Evolutionary conservation across 495 filamentous ascomycete genomes (phyloP), one percentile per base, ranked within the genome.

Genomic region (Aspergillus ostianus): DNA sequence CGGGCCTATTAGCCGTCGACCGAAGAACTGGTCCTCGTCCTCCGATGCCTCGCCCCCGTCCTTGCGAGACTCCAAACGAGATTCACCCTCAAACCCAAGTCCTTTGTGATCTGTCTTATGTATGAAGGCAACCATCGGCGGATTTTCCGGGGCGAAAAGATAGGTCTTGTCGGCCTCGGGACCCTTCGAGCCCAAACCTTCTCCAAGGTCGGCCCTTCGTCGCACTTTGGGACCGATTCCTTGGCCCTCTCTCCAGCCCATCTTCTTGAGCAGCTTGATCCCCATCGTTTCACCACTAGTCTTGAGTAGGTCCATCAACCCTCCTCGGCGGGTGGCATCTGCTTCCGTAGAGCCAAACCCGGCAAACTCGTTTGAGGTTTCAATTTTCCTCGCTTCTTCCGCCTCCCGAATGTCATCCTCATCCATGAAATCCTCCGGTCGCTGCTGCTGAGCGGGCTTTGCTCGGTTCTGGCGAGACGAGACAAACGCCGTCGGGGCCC

Each of bases 231-330:
- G 92, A 3, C 94, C 95, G 53, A 98, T 83, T 1, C 95, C 94
- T 69, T 97, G 92, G 0, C 92, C 94, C 55, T 92, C 90, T 59
- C 88, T 88, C 94, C 95, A 98, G 13, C 94, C 94, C 95, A 98
- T 98, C 67, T 84, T 90, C 71, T 89, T 90, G 62, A 97, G 73
- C 4, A 98, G 77, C 64, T 91, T 95, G 20, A 89, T 82, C 15
- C 94, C 94, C 82, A 96, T 93, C 0, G 91, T 97, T 56, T 96
- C 92, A 19, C 92, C 91, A 12, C 83, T 82, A 9, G 80, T 75
- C 46, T 84, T 85, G 64, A 97, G 84, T 0, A 97, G 69, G 66
- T 92, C 92, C 76, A 91, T 85, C 27, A 96, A 75, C 32, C 83
- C 79, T 18, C 83, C 83, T 46, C 80, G 75, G 8, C 76, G 74